Conservation (phyloP, 768 basidiomycete species). For the Leucosporidium yakuticum region DNA sequence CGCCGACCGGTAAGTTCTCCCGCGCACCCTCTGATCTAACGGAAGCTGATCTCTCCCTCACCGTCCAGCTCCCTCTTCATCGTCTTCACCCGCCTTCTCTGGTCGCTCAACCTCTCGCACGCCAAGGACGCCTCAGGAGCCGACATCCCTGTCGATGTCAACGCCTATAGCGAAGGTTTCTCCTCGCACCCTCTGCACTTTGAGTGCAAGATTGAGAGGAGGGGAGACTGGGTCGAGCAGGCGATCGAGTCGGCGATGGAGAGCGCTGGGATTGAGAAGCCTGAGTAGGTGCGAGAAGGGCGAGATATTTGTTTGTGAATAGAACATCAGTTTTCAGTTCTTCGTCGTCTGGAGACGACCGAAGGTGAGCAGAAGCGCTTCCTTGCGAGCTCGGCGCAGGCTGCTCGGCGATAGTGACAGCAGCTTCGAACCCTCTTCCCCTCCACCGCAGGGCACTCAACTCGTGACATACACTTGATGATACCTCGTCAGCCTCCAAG, state of each 20-base stretch:
- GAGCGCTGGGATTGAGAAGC: neutral
- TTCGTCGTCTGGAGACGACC: no score
- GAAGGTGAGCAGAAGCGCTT: no score
- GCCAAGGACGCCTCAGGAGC: conserved; percentile 5
- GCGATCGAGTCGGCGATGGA: neutral
- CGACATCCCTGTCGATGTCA: conserved; percentile 7
- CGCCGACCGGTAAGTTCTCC: conserved; percentile 5
- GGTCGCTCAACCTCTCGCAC: conserved; percentile 10
- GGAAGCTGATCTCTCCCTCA: neutral
- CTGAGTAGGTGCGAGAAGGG: neutral
- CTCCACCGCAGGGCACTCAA: no score
- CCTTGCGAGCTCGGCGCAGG: no score
- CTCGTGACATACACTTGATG: no score
- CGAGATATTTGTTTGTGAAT: neutral
- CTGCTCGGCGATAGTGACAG: no score
- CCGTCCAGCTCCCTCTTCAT: conserved; percentile 25
- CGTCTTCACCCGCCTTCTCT: conserved; percentile 23
- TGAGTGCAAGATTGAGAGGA: conserved; percentile 8
- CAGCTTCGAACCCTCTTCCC: no score
- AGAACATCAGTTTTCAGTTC: no score
- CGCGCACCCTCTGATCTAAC: neutral
- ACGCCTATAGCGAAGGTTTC: conserved; percentile 30
- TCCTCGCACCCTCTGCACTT: conserved; percentile 27
- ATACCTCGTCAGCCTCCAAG: no score
- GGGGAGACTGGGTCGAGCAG: neutral